These are phyloP conservation scores for Trichophyton benhamiae DNA, from an alignment of 2,329 filamentous ascomycete genomes.

Conservation along the genomic window DNA sequence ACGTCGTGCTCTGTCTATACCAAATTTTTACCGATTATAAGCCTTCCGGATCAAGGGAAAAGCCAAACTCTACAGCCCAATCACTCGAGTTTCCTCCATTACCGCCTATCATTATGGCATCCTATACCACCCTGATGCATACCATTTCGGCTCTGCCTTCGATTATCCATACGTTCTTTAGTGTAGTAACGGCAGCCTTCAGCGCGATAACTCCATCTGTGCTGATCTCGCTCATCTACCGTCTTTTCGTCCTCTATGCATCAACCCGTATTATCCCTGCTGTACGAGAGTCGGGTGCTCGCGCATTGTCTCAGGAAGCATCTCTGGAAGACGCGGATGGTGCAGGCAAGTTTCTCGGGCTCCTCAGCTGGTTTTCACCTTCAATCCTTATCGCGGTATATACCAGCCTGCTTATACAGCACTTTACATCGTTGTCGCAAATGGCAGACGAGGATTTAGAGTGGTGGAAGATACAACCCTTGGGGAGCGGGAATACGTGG, in stretches of 20 bases:
- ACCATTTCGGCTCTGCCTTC: slow-evolving; percentile 71
- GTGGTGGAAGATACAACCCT: slow-evolving; percentile 78
- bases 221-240: slow-evolving; percentile 86
- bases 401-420: slow-evolving; percentile 86
- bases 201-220: slow-evolving; percentile 93
- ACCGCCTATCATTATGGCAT: slow-evolving; percentile 95
- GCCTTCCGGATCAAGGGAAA: slow-evolving; percentile 55
- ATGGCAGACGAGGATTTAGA: slow-evolving; percentile 50
- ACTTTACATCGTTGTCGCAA: slow-evolving; percentile 63
- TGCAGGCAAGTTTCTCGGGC: slow-evolving; percentile 64
- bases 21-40: slow-evolving; percentile 99
- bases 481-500: slow-evolving; percentile 76
- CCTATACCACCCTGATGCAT: slow-evolving; percentile 82
- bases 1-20: slow-evolving; percentile 96
- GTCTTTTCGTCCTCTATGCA: slow-evolving; percentile 88
- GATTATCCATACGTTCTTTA: slow-evolving; percentile 70
- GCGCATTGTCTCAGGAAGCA: slow-evolving; percentile 71
- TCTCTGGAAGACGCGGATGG: slow-evolving; percentile 75
- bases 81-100: slow-evolving; percentile 72
- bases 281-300: slow-evolving; percentile 72
- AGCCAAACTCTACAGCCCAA: slow-evolving; percentile 45
- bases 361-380: slow-evolving; percentile 87
- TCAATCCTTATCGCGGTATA: slow-evolving; percentile 93
- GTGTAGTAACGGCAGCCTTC: slow-evolving; percentile 79
- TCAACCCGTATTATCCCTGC: slow-evolving; percentile 93